Conservation (phyloP, 1,139 yeast genomes). For the Yamadazyma atlantica region DNA sequence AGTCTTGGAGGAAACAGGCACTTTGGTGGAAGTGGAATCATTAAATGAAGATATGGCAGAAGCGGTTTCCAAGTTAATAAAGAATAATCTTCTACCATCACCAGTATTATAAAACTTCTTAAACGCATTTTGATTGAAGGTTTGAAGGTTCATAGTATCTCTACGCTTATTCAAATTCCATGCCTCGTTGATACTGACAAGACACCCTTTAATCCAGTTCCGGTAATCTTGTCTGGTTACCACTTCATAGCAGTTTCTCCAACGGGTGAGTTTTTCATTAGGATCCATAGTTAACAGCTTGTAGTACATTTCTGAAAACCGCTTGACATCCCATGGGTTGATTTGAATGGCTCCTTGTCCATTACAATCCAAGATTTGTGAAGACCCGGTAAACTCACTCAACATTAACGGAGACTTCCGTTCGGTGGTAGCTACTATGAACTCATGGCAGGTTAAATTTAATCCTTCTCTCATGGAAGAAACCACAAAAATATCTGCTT, state of each 20-base stretch:
- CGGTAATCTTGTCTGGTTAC: slow-evolving; percentile 69
- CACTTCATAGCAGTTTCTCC: slow-evolving; percentile 59
- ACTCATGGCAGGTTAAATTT: slow-evolving; percentile 95
- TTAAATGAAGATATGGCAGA: slow-evolving; percentile 22
- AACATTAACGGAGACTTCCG: slow-evolving; percentile 79
- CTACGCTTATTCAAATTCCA: slow-evolving; percentile 58
- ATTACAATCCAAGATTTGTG: slow-evolving; percentile 56
- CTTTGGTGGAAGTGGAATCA: slow-evolving; percentile 8
- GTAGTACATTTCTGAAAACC: slow-evolving; percentile 62
- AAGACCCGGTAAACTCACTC: slow-evolving; percentile 95
- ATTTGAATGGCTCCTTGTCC: slow-evolving; percentile 72
- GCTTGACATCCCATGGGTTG: slow-evolving; percentile 86
- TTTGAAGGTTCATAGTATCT: slow-evolving; percentile 22
- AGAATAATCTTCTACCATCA: slow-evolving; percentile 47
- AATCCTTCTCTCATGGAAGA: slow-evolving; percentile 95
- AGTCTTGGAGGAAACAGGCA: slow-evolving; percentile 17
- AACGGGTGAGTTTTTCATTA: slow-evolving; percentile 57
- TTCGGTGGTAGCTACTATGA: slow-evolving; percentile 70
- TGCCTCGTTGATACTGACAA: slow-evolving; percentile 54
- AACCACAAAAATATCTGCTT: slow-evolving; percentile 85
- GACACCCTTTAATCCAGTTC: slow-evolving; percentile 68
- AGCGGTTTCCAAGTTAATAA: slow-evolving; percentile 55
- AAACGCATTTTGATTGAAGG: slow-evolving; percentile 32
- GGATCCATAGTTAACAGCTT: slow-evolving; percentile 61
- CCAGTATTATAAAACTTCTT: slow-evolving; percentile 34